These are phyloP conservation scores for Oenanthe sinensis DNA, from an alignment of 129 eudicot genomes.

Conservation along the genomic window DNA sequence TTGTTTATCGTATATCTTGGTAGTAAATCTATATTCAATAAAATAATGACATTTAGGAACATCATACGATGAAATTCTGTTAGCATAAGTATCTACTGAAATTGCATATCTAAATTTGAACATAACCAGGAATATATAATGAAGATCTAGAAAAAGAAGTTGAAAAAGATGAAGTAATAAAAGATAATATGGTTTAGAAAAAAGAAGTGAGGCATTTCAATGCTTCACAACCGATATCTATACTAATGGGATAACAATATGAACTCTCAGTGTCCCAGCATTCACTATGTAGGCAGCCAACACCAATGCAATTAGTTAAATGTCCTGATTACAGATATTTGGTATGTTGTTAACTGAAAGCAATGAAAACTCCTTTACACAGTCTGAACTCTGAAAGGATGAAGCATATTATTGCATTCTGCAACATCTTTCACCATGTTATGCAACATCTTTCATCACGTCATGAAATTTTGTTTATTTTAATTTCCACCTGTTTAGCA, in stretches of 20 bases:
- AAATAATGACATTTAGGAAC: not conserved
- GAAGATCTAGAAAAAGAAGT: not conserved
- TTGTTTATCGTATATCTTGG: not conserved
- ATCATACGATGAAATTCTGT: not conserved
- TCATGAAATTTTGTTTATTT: not conserved
- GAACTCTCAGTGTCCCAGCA: not conserved
- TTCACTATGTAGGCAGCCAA: not conserved
- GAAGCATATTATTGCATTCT: not conserved
- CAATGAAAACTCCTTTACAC: not conserved
- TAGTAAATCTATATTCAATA: not conserved
- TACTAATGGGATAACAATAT: not conserved
- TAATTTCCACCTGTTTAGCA: not conserved
- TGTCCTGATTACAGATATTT: not conserved
- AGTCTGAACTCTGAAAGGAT: not conserved
- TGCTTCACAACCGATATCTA: not conserved
- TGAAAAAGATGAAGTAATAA: not conserved
- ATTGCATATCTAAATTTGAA: not conserved
- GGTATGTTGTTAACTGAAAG: not conserved
- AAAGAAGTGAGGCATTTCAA: not conserved
- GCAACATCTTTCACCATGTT: not conserved
- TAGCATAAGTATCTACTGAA: not conserved
- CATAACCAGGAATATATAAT: not conserved
- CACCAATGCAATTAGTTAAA: too few species aligned
- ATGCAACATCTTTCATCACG: not conserved
- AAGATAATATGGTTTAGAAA: not conserved